phyloP scores from a whole-genome alignment of 345 rosid species.

The Eutrema heterophyllum region DNA sequence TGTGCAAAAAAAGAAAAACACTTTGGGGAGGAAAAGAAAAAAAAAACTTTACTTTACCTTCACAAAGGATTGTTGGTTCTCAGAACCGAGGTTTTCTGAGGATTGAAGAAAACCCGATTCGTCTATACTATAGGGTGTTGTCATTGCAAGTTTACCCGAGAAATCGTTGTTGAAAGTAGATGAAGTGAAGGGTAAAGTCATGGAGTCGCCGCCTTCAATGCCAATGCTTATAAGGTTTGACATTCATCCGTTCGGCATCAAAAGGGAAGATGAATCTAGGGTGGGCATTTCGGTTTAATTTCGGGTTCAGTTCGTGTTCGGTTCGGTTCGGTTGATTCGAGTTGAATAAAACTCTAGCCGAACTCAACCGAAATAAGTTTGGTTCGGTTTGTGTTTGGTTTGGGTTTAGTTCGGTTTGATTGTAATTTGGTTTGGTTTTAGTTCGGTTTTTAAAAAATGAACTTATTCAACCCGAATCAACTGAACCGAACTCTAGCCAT shows the following conservation, averaged over 20 bases:
- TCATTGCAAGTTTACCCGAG: constrained; percentile 63
- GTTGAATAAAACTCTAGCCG: too few relatives aligned
- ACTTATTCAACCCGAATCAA: too few relatives aligned
- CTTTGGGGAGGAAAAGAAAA: neutral
- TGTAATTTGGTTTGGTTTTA: too few relatives aligned
- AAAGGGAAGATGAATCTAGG: constrained; percentile 61
- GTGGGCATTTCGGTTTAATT: too few relatives aligned
- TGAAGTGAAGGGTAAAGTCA: constrained; percentile 50
- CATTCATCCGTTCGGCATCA: constrained; percentile 65
- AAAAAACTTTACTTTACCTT: constrained; percentile 48
- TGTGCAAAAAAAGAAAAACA: neutral
- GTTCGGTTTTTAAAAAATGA: too few relatives aligned
- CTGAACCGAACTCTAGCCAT: too few relatives aligned
- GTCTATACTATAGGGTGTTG: constrained; percentile 65
- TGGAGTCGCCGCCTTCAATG: constrained; percentile 55
- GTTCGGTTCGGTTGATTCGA: too few relatives aligned
- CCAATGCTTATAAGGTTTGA: constrained; percentile 70
- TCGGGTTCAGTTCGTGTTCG: too few relatives aligned
- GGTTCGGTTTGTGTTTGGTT: too few relatives aligned
- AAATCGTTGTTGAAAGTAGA: constrained; percentile 69
- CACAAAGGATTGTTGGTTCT: constrained; percentile 74
- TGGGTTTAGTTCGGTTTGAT: too few relatives aligned
- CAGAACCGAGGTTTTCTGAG: constrained; percentile 60
- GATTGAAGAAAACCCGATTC: constrained; percentile 78
- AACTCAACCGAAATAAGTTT: too few relatives aligned